A percentile compares a stretch with the other conserved stretches of the same genome.
These are phyloP conservation scores for Diplocarpon mali DNA, from an alignment of 2,329 filamentous ascomycete species.

Conservation along the genomic window DNA sequence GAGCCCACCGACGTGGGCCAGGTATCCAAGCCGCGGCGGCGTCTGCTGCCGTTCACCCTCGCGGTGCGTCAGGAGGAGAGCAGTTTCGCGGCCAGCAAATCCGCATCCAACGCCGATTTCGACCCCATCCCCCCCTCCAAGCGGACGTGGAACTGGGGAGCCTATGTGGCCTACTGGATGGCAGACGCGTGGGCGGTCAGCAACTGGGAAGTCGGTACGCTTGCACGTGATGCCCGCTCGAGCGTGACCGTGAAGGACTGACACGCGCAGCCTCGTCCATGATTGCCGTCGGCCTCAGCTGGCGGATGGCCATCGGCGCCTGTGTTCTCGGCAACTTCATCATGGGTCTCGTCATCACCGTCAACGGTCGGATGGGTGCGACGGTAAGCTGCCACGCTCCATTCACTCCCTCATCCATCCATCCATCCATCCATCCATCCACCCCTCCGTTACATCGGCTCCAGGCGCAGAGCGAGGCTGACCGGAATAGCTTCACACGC, in stretches of 20 bases:
- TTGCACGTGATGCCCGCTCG: neutral
- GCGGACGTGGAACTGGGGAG: slow-evolving; percentile 12
- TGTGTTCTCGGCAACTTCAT: slow-evolving; percentile 33
- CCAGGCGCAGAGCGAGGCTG: slow-evolving; percentile 4
- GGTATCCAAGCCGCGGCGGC: too few species aligned
- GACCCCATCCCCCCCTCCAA: slow-evolving; percentile 13
- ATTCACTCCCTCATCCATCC: too few species aligned
- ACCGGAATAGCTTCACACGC: slow-evolving; percentile 31
- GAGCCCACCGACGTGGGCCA: too few species aligned
- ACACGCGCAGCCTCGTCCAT: slow-evolving; percentile 11
- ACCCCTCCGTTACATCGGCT: neutral
- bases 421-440: too few species aligned
- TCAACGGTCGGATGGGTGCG: slow-evolving; percentile 33
- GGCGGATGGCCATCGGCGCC: slow-evolving; percentile 42
- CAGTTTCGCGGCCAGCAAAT: slow-evolving; percentile 11
- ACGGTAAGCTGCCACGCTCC: slow-evolving; percentile 12
- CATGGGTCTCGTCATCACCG: slow-evolving; percentile 28
- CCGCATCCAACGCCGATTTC: slow-evolving; percentile 13
- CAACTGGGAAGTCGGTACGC: slow-evolving; percentile 15
- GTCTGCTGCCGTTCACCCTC: too few species aligned
- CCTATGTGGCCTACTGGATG: slow-evolving; percentile 15
- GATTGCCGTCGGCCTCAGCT: slow-evolving; percentile 27
- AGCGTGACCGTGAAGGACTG: neutral
- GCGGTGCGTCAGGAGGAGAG: slow-evolving; percentile 10
- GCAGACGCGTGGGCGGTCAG: slow-evolving; percentile 14